A percentile compares a stretch with the other conserved stretches of the same genome.
phyloP scores from a whole-genome alignment of 2,329 filamentous ascomycete species.

The Fusarium tupiense region DNA sequence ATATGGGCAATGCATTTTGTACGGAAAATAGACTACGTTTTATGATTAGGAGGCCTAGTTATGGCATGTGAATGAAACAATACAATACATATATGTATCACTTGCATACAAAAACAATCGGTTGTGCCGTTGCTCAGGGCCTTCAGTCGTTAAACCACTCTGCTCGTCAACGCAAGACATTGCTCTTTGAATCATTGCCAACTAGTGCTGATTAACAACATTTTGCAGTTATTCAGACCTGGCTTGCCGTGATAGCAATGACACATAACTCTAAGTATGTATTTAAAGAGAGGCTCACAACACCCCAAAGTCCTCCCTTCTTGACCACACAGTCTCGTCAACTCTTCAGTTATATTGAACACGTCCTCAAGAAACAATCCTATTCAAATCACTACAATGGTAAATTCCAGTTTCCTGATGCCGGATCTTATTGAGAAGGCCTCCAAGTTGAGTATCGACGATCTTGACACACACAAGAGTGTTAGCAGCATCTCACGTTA shows the following conservation, averaged over 20 bases:
- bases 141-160: not conserved
- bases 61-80: conserved; percentile 24
- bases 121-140: not conserved
- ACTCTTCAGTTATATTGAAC: not conserved
- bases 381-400: conserved; percentile 2
- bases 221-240: not conserved
- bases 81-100: not conserved
- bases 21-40: conserved; percentile 23
- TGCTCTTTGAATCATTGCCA: not conserved
- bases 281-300: conserved; percentile 5
- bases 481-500: not conserved
- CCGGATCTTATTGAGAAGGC: not conserved
- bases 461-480: not conserved
- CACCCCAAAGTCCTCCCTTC: not conserved
- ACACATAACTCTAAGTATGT: not conserved
- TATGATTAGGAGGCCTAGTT: conserved; percentile 1
- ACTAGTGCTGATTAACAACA: not conserved
- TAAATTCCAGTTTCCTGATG: not conserved
- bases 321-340: not conserved
- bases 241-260: not conserved
- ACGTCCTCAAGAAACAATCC: not conserved
- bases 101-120: not conserved
- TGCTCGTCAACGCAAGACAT: not conserved
- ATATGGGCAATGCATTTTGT: conserved; percentile 5
- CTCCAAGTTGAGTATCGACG: not conserved